Base-by-base conservation (phyloP, 225 moss, liverwort and hornwort genomes). In the Pseudisothecium myosuroides region DNA sequence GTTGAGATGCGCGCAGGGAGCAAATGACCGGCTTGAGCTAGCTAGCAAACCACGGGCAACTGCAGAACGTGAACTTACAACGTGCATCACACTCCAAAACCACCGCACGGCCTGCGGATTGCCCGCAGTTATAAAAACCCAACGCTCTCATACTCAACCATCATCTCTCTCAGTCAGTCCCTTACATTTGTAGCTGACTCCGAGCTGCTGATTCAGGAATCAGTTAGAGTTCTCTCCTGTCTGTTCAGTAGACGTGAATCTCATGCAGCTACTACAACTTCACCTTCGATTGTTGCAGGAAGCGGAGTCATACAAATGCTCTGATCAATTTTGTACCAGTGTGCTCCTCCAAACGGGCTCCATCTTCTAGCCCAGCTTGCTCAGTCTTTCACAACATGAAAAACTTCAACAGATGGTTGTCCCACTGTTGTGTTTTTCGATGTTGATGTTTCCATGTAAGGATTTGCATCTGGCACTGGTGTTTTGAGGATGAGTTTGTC, bases 301-400 rank as follows among this genome's bases (percentile, higher is more conserved):
- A 34, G 64, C 11, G 14, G 45, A 32, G 17, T 24, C 65, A 22
- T 24, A 11, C 36, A 64, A 64, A 55, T 86, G 92, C 91, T 92
- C 89, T 82, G 2, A 76, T 68, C 76, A 92, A n/a, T 92, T 92
- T n/a, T 89, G 92, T 91, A 64, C 90, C 77, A 52, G 91, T 62
- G 91, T 41, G 82, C 89, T 92, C 92, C 92, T 92, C 91, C 92
- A 92, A 91, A 89, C 92, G 36, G 31, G 12, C 85, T 88, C 88
- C 15, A 20, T 88, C 90, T 49, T 43, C 36, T 17, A 5, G 69
- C 68, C n/a, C 37, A 68, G 83, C 39, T 67, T 34, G 41, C 60
- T 61, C 31, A 14, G 7, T 22, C n/a, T 47, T 60, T 37, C 17
- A 45, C 43, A 59, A 34, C 45, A 43, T 72, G 34, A 73, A 34